A percentile compares a stretch with the other conserved stretches of the same genome.
These are phyloP conservation scores for Fusarium fracticaudum DNA, from an alignment of 2,329 filamentous ascomycete genomes.

Conservation along the genomic window DNA sequence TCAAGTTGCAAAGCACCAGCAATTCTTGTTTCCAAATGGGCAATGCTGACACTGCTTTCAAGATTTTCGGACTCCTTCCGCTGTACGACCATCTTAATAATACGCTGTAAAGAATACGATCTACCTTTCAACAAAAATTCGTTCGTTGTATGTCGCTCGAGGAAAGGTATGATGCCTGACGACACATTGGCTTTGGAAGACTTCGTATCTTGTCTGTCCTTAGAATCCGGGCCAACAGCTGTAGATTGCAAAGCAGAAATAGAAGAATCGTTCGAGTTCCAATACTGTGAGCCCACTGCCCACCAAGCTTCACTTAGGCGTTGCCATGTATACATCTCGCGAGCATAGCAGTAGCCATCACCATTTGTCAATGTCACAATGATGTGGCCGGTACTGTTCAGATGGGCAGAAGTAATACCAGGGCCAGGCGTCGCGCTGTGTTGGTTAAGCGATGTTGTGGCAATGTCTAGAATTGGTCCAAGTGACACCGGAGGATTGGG, in stretches of 20 bases:
- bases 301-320: slow-evolving; percentile 97
- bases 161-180: slow-evolving; percentile 89
- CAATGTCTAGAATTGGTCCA: slow-evolving; percentile 87
- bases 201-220: slow-evolving; percentile 56
- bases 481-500: slow-evolving; percentile 91
- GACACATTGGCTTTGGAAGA: slow-evolving; percentile 71
- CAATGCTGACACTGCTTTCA: slow-evolving; percentile 90
- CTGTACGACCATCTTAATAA: slow-evolving; percentile 88
- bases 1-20: slow-evolving; percentile 87
- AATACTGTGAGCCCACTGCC: slow-evolving; percentile 97
- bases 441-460: slow-evolving; percentile 78
- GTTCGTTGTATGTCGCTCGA: slow-evolving; percentile 94
- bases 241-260: slow-evolving; percentile 82
- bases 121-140: slow-evolving; percentile 92
- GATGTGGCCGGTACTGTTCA: slow-evolving; percentile 88
- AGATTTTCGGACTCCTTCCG: slow-evolving; percentile 93
- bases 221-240: slow-evolving; percentile 67
- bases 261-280: slow-evolving; percentile 96
- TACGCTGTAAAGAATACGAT: slow-evolving; percentile 88
- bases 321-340: slow-evolving; percentile 90
- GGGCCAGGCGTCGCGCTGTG: slow-evolving; percentile 81
- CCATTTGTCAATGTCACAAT: slow-evolving; percentile 94
- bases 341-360: slow-evolving; percentile 91
- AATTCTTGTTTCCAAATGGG: slow-evolving; percentile 93
- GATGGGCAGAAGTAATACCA: slow-evolving; percentile 86